Percentiles rank a stretch among this genome's conserved stretches.
Evolutionary conservation across 1,284 basidiomycete species (phyloP).

Genomic region (Gymnopus androsaceus): DNA sequence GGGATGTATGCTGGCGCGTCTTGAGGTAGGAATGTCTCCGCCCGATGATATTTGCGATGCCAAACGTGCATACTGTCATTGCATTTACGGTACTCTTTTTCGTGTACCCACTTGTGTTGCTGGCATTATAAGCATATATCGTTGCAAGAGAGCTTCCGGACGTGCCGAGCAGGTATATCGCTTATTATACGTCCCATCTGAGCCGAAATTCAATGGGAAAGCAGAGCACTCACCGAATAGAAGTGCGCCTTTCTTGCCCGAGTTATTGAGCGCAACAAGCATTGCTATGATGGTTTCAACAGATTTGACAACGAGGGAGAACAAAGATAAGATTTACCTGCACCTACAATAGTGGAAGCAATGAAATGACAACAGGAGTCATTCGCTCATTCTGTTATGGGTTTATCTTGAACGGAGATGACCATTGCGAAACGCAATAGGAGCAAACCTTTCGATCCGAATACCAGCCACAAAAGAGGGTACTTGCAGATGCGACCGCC

Average conservation of each 20-base stretch:
- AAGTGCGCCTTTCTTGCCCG: conserved; percentile 52
- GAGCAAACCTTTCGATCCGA: conserved; percentile 58
- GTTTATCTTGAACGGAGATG: background rate
- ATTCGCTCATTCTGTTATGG: conserved; percentile 56
- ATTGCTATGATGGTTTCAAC: conserved; percentile 50
- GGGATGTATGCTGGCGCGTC: conserved; percentile 66
- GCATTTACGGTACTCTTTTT: conserved; percentile 71
- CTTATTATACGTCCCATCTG: too few species aligned
- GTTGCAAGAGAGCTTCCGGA: conserved; percentile 63
- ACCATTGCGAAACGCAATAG: too few species aligned
- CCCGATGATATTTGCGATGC: conserved; percentile 60
- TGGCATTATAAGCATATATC: conserved; percentile 46
- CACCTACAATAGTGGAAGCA: conserved; percentile 66
- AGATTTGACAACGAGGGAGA: too few species aligned
- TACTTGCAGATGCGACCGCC: conserved; percentile 47
- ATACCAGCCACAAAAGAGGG: conserved; percentile 61
- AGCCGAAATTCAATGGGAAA: too few species aligned
- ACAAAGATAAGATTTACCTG: conserved; percentile 36
- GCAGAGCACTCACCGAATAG: conserved; percentile 49
- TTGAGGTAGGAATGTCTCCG: conserved; percentile 63
- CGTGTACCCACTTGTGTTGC: conserved; percentile 67
- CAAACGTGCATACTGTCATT: conserved; percentile 59
- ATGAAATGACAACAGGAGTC: conserved; percentile 60
- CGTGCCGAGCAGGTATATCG: conserved; percentile 56
- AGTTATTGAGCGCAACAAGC: conserved; percentile 56